Evolutionary conservation across 1,139 yeast genomes (phyloP), one percentile per base, ranked within the genome.

Genomic region (Geotrichum candidum): DNA sequence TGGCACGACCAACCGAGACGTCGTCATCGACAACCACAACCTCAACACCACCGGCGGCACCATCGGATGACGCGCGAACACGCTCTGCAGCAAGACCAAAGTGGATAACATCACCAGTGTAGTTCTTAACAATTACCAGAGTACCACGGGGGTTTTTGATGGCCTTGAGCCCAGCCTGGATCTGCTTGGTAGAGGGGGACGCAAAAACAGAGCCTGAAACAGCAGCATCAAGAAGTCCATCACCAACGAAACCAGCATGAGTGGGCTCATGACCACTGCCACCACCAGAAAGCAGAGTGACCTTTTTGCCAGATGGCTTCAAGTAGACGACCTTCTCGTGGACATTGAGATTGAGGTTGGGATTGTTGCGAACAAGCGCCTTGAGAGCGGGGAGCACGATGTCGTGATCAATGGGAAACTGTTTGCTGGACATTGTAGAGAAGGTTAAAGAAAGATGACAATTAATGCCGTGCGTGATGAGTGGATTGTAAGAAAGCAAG

Each of bases 181-280:
- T 88, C 75, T 92, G 97, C 69, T 86, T 88, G 1, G 96, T 89
- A 6, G 95, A 86, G 1, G 97, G 97, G 25, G 96, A 89, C 0
- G 97, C 97, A 77, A 92, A 92, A 23, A 90, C 81, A 53, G 88
- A 84, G 45, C 98, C 97, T 60, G 90, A 84, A 9, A 91, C 96
- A 1, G 96, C 97, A 50, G 88, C 96, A 69, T 88, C 90, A 53
- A 92, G 75, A 69, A 88, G 77, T 59, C 94, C 94, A 33, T 82
- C 80, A 5, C 97, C 97, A 15, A 92, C 94, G 72, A 84, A 91
- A 0, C 97, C 97, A 4, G 89, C 94, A 71, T 91, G 97, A 9
- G 92, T 80, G 38, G 97, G 97, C 74, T 92, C 97, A 72, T 92
- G 98, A 50, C 98, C 98, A 10, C 94, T 86, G 38, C 98, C 98